phyloP scores from a whole-genome alignment of 1,139 yeast genomes.

The Torulaspora pretoriensis region DNA sequence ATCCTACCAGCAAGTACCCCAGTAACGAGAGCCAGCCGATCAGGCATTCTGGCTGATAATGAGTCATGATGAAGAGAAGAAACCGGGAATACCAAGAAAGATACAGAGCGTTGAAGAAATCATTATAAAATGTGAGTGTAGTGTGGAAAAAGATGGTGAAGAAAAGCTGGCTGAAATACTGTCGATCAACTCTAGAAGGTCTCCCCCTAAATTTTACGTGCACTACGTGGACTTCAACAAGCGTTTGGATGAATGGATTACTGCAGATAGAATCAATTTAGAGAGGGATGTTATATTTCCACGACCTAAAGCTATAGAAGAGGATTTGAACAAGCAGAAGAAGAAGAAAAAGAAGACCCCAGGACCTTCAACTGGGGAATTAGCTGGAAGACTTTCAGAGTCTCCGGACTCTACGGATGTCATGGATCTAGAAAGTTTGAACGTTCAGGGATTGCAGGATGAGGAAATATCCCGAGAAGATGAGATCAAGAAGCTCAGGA shows the following conservation, averaged over 20 bases:
- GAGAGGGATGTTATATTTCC: conserved; percentile 67
- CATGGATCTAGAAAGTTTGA: conserved; percentile 80
- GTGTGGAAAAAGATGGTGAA: conserved; percentile 76
- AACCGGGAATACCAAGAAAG: conserved; percentile 27
- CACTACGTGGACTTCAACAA: conserved; percentile 94
- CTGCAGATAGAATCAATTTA: conserved; percentile 64
- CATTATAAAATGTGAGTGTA: conserved; percentile 71
- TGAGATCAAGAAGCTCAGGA: conserved; percentile 85
- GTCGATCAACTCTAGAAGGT: conserved; percentile 70
- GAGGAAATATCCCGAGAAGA: conserved; percentile 81
- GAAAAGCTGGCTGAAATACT: conserved; percentile 79
- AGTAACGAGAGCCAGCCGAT: background rate
- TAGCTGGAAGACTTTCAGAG: conserved; percentile 22
- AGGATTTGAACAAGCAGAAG: conserved; percentile 36
- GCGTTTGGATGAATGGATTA: conserved; percentile 92
- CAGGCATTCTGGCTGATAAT: conserved; percentile 6
- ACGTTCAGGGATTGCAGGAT: conserved; percentile 71
- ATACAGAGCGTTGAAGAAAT: conserved; percentile 46
- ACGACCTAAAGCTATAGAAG: conserved; percentile 48
- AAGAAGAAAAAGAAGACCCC: conserved; percentile 33
- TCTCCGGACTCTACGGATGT: conserved; percentile 52
- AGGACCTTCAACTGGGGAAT: conserved; percentile 20
- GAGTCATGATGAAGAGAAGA: conserved; percentile 23
- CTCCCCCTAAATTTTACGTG: conserved; percentile 78
- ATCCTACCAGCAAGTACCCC: background rate